Conservation (phyloP, 208 protist genomes). For the Crithidia fasciculata region DNA sequence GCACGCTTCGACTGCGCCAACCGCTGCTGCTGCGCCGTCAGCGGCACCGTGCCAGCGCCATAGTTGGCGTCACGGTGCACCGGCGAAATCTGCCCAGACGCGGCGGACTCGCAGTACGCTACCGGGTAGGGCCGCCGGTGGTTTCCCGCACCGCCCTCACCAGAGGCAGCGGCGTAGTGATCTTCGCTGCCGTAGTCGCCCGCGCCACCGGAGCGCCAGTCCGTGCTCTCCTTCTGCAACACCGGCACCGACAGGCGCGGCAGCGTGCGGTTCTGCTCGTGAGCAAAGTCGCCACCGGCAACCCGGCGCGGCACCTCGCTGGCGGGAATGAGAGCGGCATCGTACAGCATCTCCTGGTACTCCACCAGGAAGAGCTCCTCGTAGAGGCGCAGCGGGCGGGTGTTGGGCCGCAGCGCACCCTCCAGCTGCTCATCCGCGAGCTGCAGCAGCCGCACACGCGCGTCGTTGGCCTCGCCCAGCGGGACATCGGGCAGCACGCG, state of each 20-base stretch:
- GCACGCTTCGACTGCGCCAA: not conserved
- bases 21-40: not conserved
- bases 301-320: slow-evolving; percentile 32
- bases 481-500: slow-evolving; percentile 47
- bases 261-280: slow-evolving; percentile 21
- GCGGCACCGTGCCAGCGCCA: not conserved
- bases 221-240: slow-evolving; percentile 31
- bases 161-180: not conserved
- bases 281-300: slow-evolving; percentile 24
- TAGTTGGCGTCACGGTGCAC: slow-evolving; percentile 12
- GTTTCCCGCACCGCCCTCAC: too few relatives aligned
- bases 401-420: slow-evolving; percentile 13
- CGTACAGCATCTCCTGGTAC: slow-evolving; percentile 54
- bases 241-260: slow-evolving; percentile 20
- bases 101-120: not conserved
- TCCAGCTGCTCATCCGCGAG: slow-evolving; percentile 34
- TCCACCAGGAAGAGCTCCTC: slow-evolving; percentile 68
- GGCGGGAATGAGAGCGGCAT: slow-evolving; percentile 33
- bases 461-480: slow-evolving; percentile 22
- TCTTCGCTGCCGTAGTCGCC: not conserved
- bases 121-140: not conserved
- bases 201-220: slow-evolving; percentile 21
- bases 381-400: slow-evolving; percentile 57
- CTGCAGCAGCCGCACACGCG: slow-evolving; percentile 42
- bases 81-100: not conserved